Percentiles rank a stretch among this genome's conserved stretches.
Evolutionary conservation across 768 basidiomycete species (phyloP).

Genomic region (Rhodotorula taiwanensis): DNA sequence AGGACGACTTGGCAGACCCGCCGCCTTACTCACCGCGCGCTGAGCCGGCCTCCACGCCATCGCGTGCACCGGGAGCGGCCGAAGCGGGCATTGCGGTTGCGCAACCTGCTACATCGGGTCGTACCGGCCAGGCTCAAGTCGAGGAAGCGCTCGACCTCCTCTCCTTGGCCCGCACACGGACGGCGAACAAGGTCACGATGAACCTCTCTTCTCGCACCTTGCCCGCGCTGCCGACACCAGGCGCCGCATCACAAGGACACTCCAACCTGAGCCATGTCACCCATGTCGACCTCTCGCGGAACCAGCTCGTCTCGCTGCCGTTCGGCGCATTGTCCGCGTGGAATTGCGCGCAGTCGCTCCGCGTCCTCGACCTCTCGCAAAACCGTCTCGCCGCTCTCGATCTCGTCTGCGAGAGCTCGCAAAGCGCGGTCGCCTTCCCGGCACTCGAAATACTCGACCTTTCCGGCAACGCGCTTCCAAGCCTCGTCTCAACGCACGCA

Average conservation of each 20-base stretch:
- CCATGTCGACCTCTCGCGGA: constrained; percentile 19
- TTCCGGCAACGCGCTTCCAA: not conserved
- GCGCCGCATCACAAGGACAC: not conserved
- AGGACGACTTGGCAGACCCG: not conserved
- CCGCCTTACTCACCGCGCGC: constrained; percentile 24
- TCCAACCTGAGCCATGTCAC: not conserved
- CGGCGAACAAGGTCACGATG: not conserved
- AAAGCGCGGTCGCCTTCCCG: not conserved
- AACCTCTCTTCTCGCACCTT: constrained; percentile 6
- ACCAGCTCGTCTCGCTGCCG: not conserved
- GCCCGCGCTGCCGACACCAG: constrained; percentile 2
- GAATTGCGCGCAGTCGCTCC: constrained; percentile 10
- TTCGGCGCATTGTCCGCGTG: constrained; percentile 1
- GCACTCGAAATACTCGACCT: constrained; percentile 15
- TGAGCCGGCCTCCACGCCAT: no score
- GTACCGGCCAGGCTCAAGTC: no score
- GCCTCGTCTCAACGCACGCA: not conserved
- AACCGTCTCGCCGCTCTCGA: constrained; percentile 14
- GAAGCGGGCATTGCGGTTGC: no score
- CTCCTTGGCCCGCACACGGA: not conserved
- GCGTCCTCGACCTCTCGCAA: constrained; percentile 1
- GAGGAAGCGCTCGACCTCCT: constrained; percentile 4
- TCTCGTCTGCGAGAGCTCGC: not conserved
- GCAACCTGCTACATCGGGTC: no score
- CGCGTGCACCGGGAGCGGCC: no score